Evolutionary conservation across 768 basidiomycete genomes (phyloP), one percentile per base, ranked within the genome.

Genomic region (Phylloporus arenicola): DNA sequence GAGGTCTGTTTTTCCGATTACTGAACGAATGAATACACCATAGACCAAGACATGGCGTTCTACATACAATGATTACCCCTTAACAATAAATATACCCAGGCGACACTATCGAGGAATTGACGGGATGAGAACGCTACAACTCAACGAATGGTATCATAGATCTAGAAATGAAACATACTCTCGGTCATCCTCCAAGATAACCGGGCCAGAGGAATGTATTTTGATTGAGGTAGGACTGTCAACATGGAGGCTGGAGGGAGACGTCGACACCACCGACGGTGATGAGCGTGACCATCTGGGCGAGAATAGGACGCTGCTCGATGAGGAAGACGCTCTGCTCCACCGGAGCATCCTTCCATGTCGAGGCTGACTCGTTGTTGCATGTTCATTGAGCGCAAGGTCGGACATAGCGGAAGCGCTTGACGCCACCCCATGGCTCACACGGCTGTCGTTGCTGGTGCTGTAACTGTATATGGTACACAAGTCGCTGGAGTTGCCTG

Each of bases 161-260:
- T 65, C 64, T 45, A 65, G 43, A 29, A 65, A 65, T 14, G 64
- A 65, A 13, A 64, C 51, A 47, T 57, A 64, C 31, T 65, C 59
- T 38, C 8, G 38, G 35, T 49, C 41, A 19, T 51, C 50, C 40
- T 65, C 57, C 12, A 42, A 38, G n/a, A 56, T 41, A 13, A 47
- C 41, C 2, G 55, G 38, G 17, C 45, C 5, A 11, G 51, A 31
- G n/a, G 31, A 44, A 8, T n/a, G 40, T 13, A 20, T 41, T 16
- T n/a, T 25, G 7, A 6, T 25, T 7, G 40, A 41, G 24, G 19
- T 20, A n/a, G 34, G 11, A 16, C 40, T 43, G 10, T 10, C 19
- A 6, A 19, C 0, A 25, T 8, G 13, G 12, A 22, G 16, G 33
- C 48, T 44, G 19, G 14, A 43, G 7, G 53, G 29, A 12, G 34